Evolutionary conservation across 352 stramenopile genomes (phyloP).

Genomic region (Pythium oligandrum): DNA sequence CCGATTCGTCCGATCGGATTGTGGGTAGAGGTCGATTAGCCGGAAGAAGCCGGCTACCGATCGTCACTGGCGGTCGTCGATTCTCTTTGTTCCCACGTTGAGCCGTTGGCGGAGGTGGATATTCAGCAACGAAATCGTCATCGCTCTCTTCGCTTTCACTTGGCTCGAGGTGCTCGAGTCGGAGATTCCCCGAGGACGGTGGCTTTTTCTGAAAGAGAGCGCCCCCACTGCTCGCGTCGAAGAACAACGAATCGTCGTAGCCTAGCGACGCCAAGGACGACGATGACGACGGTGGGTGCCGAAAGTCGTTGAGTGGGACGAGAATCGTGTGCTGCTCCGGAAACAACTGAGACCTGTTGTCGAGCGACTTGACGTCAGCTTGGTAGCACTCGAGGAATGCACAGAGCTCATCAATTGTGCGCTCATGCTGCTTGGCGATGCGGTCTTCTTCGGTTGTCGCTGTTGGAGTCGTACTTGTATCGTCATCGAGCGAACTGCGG

Average conservation of each 20-base stretch:
- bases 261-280: too few species aligned
- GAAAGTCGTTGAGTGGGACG: constrained; percentile 13
- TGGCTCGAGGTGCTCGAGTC: constrained; percentile 20
- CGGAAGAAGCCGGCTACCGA: too few species aligned
- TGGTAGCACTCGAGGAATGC: constrained; percentile 31
- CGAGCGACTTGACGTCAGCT: constrained; percentile 17
- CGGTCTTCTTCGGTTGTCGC: not conserved
- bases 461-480: constrained; percentile 1
- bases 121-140: too few species aligned
- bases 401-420: constrained; percentile 19
- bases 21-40: too few species aligned
- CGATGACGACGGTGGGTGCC: too few species aligned
- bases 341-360: constrained; percentile 27
- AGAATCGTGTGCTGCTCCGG: constrained; percentile 25
- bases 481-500: constrained; percentile 10
- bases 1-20: too few species aligned
- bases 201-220: too few species aligned
- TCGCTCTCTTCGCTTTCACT: constrained; percentile 2
- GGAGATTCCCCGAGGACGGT: constrained; percentile 2
- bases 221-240: constrained; percentile 8
- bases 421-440: not conserved
- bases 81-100: too few species aligned
- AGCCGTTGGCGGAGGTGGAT: too few species aligned
- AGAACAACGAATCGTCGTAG: constrained; percentile 12
- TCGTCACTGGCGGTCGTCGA: too few species aligned